phyloP scores from a whole-genome alignment of 208 protist genomes.

The Angomonas deanei region DNA sequence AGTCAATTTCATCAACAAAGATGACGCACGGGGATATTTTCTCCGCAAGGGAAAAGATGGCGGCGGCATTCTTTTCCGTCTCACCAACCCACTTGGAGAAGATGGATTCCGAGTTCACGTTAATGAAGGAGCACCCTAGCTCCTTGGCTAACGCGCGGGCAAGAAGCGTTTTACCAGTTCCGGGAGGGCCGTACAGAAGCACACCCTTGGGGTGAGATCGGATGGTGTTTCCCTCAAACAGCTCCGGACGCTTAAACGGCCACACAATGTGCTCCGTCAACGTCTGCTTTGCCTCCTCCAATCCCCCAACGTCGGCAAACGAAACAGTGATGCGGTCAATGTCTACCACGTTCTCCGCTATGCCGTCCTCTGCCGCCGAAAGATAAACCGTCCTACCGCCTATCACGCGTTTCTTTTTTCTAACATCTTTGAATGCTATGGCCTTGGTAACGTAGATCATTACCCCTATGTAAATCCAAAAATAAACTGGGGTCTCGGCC shows the following conservation, averaged over 20 bases:
- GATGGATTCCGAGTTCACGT: slow-evolving; percentile 91
- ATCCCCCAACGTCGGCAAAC: slow-evolving; percentile 66
- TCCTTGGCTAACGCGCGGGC: slow-evolving; percentile 98
- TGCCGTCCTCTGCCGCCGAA: slow-evolving; percentile 55
- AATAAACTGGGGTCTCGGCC: slow-evolving; percentile 44
- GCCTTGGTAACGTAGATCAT: slow-evolving; percentile 44
- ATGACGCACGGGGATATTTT: slow-evolving; percentile 85
- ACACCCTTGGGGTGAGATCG: slow-evolving; percentile 98
- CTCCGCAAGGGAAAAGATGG: slow-evolving; percentile 82
- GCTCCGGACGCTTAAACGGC: slow-evolving; percentile 74
- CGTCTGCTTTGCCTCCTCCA: slow-evolving; percentile 68
- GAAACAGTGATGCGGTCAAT: slow-evolving; percentile 48
- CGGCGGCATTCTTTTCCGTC: slow-evolving; percentile 94
- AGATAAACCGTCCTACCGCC: slow-evolving; percentile 34
- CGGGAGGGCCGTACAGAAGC: slow-evolving; percentile 99
- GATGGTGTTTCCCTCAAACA: slow-evolving; percentile 68
- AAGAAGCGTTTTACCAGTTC: slow-evolving; percentile 99
- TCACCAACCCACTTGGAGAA: slow-evolving; percentile 94
- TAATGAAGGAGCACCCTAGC: slow-evolving; percentile 98
- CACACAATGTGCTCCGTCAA: slow-evolving; percentile 83
- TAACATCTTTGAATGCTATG: slow-evolving; percentile 38
- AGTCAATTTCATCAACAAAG: slow-evolving; percentile 92
- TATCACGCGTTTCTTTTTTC: slow-evolving; percentile 38
- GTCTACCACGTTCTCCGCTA: slow-evolving; percentile 63
- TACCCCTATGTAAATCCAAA: slow-evolving; percentile 67